Evolutionary conservation across 2,329 filamentous ascomycete genomes (phyloP).

Genomic region (Mycosphaerella sp.): DNA sequence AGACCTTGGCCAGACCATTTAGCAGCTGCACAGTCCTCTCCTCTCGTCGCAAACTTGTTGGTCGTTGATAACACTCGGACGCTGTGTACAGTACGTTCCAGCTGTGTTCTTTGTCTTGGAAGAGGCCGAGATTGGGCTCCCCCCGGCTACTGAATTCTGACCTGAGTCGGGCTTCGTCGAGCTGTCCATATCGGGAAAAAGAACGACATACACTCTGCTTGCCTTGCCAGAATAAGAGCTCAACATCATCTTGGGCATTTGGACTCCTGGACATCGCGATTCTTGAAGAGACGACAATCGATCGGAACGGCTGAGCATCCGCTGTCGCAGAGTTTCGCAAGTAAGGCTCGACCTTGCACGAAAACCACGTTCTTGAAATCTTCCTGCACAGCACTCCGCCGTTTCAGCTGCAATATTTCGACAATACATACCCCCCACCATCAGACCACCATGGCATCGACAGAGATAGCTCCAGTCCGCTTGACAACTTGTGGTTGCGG

Average conservation of each 20-base stretch:
- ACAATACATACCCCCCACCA: background rate
- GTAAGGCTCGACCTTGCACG: background rate
- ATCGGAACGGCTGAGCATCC: background rate
- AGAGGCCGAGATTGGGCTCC: background rate
- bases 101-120: no score
- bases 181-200: slow-evolving; percentile 7
- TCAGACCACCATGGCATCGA: background rate
- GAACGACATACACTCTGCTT: background rate
- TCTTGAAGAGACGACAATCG: background rate
- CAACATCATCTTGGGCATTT: background rate
- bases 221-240: background rate
- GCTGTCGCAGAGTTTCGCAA: background rate
- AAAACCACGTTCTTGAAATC: background rate
- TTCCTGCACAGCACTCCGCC: background rate
- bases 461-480: background rate
- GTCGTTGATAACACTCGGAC: background rate
- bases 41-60: background rate
- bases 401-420: background rate
- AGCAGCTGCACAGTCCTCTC: background rate
- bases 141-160: background rate
- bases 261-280: background rate
- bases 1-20: background rate
- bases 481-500: slow-evolving; percentile 4
- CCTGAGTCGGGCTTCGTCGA: background rate
- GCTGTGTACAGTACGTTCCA: background rate